Conservation (phyloP, 306 rosid genomes). For the Quercus glauca region DNA sequence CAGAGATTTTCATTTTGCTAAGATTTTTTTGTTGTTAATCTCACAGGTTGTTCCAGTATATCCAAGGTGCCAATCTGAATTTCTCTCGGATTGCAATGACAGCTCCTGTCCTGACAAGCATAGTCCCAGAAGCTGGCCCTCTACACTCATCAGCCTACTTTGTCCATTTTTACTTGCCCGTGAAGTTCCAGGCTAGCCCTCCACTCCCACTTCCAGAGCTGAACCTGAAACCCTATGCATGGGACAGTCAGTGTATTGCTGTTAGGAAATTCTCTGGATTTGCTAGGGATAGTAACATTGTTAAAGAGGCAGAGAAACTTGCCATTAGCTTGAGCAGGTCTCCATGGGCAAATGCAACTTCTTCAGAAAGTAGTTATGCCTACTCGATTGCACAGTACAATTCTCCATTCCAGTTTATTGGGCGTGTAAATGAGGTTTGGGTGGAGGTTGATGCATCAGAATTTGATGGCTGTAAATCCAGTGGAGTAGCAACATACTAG, state of each 20-base stretch:
- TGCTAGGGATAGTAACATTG: slow-evolving; percentile 60
- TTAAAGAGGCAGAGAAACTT: slow-evolving; percentile 72
- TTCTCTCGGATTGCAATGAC: slow-evolving; percentile 77
- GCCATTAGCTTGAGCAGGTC: slow-evolving; percentile 51
- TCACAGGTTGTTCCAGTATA: slow-evolving; percentile 75
- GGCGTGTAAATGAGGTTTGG: slow-evolving; percentile 79
- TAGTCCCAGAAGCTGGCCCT: slow-evolving; percentile 61
- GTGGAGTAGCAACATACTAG: slow-evolving; percentile 42
- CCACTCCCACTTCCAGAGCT: slow-evolving; percentile 76
- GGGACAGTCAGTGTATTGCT: slow-evolving; percentile 52
- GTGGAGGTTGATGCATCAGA: slow-evolving; percentile 52
- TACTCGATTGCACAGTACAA: slow-evolving; percentile 79
- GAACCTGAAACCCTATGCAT: slow-evolving; percentile 36
- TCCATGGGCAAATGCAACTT: slow-evolving; percentile 59
- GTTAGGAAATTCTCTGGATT: slow-evolving; percentile 69
- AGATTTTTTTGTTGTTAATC: not conserved
- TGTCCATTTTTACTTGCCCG: slow-evolving; percentile 61
- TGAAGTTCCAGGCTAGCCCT: slow-evolving; percentile 57
- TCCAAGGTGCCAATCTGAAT: slow-evolving; percentile 79
- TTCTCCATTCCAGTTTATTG: slow-evolving; percentile 45
- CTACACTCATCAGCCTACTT: slow-evolving; percentile 62
- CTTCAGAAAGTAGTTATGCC: slow-evolving; percentile 34
- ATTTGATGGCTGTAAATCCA: slow-evolving; percentile 29
- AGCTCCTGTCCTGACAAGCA: slow-evolving; percentile 60
- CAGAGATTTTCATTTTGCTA: not conserved